Evolutionary conservation across 2,329 filamentous ascomycete species (phyloP), one percentile per base, ranked within the genome.

Genomic region (Apiospora koreana): DNA sequence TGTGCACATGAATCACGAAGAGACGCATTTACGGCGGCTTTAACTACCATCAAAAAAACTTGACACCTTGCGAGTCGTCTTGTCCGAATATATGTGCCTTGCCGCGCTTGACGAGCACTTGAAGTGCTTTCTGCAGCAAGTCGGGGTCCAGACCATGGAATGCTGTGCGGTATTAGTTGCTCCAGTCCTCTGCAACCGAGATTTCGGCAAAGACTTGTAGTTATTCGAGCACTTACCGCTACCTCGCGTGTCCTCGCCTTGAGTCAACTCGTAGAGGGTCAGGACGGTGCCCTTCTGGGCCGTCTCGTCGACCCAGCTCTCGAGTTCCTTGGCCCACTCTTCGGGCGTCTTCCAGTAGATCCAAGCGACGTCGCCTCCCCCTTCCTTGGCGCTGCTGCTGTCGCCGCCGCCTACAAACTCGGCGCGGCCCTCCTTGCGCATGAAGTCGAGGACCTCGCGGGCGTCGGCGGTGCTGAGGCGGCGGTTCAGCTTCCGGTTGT

Each of bases 71-170:
- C 72, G 93, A 93, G 79, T 95, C 94, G 77, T 95, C 94, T 69
- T 90, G 89, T 43, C 95, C 95, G 83, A 99, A 98, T 35, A 98
- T 90, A 81, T 98, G 95, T 18, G 95, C 95, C 83, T 93, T 97
- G 75, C 94, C 94, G 73, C 92, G 89, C 86, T 97, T 97, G 45
- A 97, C 95, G 66, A 98, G 86, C 67, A 96, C 86, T 71, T 89
- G 88, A 66, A 99, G 86, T 46, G 93, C 92, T 80, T 92, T 94
- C 74, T 92, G 88, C 77, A 99, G 86, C 72, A 97, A 81, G 31
- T 94, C 93, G 64, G 87, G 85, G 79, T 98, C 95, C 85, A 99
- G 93, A n/a, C 93, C 93, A 80, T 94, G 90, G 77, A 97, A 94
- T 75, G 97, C 94, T 92, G n/a, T 28, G 18, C 9, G 10, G 31